Evolutionary conservation across 2,329 filamentous ascomycete species (phyloP).

Genomic region (Alternaria metachromatica): DNA sequence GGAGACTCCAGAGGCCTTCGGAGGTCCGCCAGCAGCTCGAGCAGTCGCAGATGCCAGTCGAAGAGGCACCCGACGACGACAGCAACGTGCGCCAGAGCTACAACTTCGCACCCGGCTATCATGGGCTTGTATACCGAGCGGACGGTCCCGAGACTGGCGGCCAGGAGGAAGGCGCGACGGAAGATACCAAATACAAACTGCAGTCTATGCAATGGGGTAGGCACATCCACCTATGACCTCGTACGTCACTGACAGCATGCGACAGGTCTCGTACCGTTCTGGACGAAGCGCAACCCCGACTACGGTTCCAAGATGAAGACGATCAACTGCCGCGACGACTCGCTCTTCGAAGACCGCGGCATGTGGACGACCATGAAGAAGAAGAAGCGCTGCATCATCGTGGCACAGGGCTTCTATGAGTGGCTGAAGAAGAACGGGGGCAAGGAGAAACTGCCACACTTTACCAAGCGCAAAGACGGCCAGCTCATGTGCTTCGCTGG

Average conservation of each 20-base stretch:
- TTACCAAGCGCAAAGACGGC: constrained; percentile 80
- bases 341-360: constrained; percentile 73
- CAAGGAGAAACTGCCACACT: constrained; percentile 86
- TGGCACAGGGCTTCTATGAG: constrained; percentile 95
- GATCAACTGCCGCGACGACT: constrained; percentile 95
- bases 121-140: constrained; percentile 85
- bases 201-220: constrained; percentile 92
- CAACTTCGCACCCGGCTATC: constrained; percentile 90
- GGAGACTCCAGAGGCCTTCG: constrained; percentile 68
- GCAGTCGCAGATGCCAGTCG: constrained; percentile 74
- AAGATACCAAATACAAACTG: constrained; percentile 72
- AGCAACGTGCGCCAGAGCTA: constrained; percentile 73
- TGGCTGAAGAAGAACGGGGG: constrained; percentile 82
- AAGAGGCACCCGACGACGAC: constrained; percentile 75
- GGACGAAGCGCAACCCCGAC: constrained; percentile 84
- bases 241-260: constrained; percentile 18
- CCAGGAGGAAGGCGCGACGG: constrained; percentile 25
- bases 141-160: constrained; percentile 69
- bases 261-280: constrained; percentile 79
- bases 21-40: constrained; percentile 77
- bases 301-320: constrained; percentile 82
- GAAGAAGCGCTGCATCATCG: constrained; percentile 82
- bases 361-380: constrained; percentile 95
- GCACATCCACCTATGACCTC: constrained; percentile 4
- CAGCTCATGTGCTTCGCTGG: constrained; percentile 88